Conservation (phyloP, 208 protist genomes). For the Leishmania arabica region DNA sequence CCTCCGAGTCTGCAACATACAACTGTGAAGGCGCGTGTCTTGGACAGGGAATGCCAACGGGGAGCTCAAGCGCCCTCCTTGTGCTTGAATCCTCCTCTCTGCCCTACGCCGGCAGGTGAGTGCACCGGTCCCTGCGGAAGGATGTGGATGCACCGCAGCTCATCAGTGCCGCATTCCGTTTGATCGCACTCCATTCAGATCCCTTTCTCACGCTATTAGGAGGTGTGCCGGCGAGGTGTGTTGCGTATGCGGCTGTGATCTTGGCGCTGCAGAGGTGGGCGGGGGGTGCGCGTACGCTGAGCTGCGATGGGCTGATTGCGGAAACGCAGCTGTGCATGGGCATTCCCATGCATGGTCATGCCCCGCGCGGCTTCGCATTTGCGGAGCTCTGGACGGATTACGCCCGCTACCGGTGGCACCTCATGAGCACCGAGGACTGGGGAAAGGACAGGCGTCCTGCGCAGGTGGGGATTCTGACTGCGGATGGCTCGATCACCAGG, state of each 20-base stretch:
- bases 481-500: neutral
- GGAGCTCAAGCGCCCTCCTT: too few relatives aligned
- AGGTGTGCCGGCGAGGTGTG: neutral
- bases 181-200: too few relatives aligned
- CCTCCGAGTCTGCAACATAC: neutral
- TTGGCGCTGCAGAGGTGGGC: neutral
- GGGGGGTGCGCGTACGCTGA: neutral
- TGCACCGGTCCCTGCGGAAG: neutral
- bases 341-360: neutral
- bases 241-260: too few relatives aligned
- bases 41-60: too few relatives aligned
- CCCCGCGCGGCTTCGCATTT: neutral
- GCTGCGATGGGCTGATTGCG: neutral
- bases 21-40: too few relatives aligned
- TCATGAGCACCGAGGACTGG: neutral
- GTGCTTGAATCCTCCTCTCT: too few relatives aligned
- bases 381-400: neutral
- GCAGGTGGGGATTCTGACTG: neutral
- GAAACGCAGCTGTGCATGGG: neutral
- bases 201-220: neutral
- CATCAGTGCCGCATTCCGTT: too few relatives aligned
- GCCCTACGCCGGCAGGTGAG: neutral
- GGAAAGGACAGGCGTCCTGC: neutral
- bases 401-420: neutral
- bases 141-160: too few relatives aligned